Evolutionary conservation across 768 basidiomycete species (phyloP).

Genomic region (Serendipita indica): DNA sequence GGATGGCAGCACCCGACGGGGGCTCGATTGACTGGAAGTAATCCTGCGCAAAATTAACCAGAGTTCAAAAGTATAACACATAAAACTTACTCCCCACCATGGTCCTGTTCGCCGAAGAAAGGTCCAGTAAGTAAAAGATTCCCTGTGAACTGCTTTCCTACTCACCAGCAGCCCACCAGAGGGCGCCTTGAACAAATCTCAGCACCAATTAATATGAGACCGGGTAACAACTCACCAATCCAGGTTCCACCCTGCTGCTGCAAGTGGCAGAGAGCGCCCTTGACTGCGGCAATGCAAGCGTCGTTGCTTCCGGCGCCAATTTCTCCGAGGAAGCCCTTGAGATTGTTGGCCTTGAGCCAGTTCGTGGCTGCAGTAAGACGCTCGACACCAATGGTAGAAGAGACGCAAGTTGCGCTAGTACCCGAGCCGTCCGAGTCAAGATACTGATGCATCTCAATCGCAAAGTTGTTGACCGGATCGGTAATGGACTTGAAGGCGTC

Average conservation of each 20-base stretch:
- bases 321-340: slow-evolving; percentile 53
- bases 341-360: slow-evolving; percentile 43
- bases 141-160: background rate
- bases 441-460: slow-evolving; percentile 55
- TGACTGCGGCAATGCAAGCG: slow-evolving; percentile 26
- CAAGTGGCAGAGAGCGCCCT: slow-evolving; percentile 43
- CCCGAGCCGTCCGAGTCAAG: slow-evolving; percentile 47
- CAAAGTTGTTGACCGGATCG: slow-evolving; percentile 30
- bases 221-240: background rate
- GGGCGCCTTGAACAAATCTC: background rate
- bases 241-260: slow-evolving; percentile 33
- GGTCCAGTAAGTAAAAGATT: slow-evolving; percentile 25
- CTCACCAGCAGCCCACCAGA: background rate
- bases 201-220: background rate
- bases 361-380: slow-evolving; percentile 40
- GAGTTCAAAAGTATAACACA: background rate
- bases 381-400: slow-evolving; percentile 42
- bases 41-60: too few species aligned
- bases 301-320: slow-evolving; percentile 35
- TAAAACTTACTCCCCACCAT: slow-evolving; percentile 22
- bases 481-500: slow-evolving; percentile 35
- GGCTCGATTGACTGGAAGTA: slow-evolving; percentile 25
- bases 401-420: slow-evolving; percentile 39
- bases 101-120: slow-evolving; percentile 49
- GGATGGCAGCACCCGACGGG: slow-evolving; percentile 38